phyloP scores from a whole-genome alignment of 345 rosid species.

The Salix exigua region DNA sequence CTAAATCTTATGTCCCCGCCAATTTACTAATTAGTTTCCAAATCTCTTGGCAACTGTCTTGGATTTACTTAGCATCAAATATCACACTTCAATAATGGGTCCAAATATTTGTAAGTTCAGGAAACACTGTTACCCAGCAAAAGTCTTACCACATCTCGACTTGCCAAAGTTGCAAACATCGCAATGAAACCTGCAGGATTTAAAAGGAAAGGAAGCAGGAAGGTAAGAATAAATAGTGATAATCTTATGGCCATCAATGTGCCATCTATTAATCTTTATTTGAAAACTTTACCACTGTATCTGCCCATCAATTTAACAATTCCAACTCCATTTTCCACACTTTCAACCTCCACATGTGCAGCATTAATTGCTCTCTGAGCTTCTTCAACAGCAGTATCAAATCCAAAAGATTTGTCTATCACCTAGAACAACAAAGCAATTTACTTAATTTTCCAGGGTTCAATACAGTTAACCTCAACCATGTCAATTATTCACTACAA shows the following conservation, averaged over 20 bases:
- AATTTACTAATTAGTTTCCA: neutral
- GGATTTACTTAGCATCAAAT: neutral
- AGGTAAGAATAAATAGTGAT: neutral
- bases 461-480: neutral
- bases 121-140: neutral
- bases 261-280: slow-evolving; percentile 1
- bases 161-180: slow-evolving; percentile 86
- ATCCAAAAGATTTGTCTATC: slow-evolving; percentile 93
- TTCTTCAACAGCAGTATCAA: slow-evolving; percentile 97
- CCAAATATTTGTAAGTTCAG: neutral
- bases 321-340: slow-evolving; percentile 96
- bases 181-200: slow-evolving; percentile 78
- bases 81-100: neutral
- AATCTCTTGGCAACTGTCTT: neutral
- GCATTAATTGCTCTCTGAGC: slow-evolving; percentile 97
- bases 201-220: slow-evolving; percentile 12
- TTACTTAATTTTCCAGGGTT: neutral
- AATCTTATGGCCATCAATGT: neutral
- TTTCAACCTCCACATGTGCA: slow-evolving; percentile 93
- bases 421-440: slow-evolving; percentile 42
- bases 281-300: slow-evolving; percentile 70
- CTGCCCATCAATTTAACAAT: slow-evolving; percentile 96
- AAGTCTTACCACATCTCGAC: slow-evolving; percentile 86
- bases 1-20: neutral
- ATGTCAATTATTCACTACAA: neutral